A percentile compares a stretch with the other conserved stretches of the same genome.
Evolutionary conservation across 176 grass and related monocot genomes (phyloP).

Genomic region (sorghum (Sorghum bicolor)): Sorghum_bicolor_NCBIv3 NC_012872.2:9829501-9830000

Average conservation of each 20-base stretch:
- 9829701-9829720: slow-evolving; percentile 89
- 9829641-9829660: not conserved
- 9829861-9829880: not conserved
- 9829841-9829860: not conserved
- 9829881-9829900: not conserved
- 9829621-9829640: not conserved
- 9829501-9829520: slow-evolving; percentile 90
- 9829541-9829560: slow-evolving; percentile 85
- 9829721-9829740: slow-evolving; percentile 95
- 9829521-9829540: slow-evolving; percentile 91
- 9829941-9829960: slow-evolving; percentile 87
- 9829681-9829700: slow-evolving; percentile 77
- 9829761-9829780: slow-evolving; percentile 98
- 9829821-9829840: not conserved
- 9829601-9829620: not conserved
- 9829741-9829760: slow-evolving; percentile 94
- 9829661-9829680: not conserved
- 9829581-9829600: slow-evolving; percentile 30
- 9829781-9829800: slow-evolving; percentile 67
- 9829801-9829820: slow-evolving; percentile 10
- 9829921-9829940: slow-evolving; percentile 86
- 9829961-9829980: slow-evolving; percentile 93
- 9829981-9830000: slow-evolving; percentile 86
- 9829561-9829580: slow-evolving; percentile 74
- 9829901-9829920: slow-evolving; percentile 51